Evolutionary conservation across 1,284 basidiomycete species (phyloP).

Genomic region (Tylopilus sp.): DNA sequence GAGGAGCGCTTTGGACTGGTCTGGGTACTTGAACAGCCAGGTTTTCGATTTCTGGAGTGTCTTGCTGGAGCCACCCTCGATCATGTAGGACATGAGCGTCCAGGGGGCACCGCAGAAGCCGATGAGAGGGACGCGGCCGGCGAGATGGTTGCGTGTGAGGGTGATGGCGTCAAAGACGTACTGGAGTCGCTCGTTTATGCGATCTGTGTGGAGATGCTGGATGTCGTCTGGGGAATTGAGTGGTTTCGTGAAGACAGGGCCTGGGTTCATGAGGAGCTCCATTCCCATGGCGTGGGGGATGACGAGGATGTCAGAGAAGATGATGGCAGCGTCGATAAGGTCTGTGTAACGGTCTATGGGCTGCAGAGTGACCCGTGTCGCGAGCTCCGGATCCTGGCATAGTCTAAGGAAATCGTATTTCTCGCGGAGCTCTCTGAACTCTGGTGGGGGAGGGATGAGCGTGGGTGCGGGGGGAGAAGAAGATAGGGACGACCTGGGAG

Average conservation of each 20-base stretch:
- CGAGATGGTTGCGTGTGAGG: slow-evolving; percentile 70
- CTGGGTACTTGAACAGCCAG: slow-evolving; percentile 88
- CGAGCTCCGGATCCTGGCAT: slow-evolving; percentile 84
- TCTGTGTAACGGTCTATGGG: slow-evolving; percentile 84
- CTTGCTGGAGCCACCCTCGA: slow-evolving; percentile 89
- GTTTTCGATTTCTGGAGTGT: slow-evolving; percentile 86
- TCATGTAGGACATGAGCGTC: slow-evolving; percentile 97
- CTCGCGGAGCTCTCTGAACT: slow-evolving; percentile 82
- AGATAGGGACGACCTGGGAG: slow-evolving; percentile 68
- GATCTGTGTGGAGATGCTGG: slow-evolving; percentile 58
- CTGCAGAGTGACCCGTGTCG: slow-evolving; percentile 85
- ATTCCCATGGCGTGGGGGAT: slow-evolving; percentile 94
- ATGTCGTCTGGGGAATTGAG: slow-evolving; percentile 76
- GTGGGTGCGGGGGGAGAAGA: neutral
- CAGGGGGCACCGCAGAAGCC: slow-evolving; percentile 96
- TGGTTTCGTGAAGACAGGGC: slow-evolving; percentile 82
- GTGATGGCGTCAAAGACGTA: slow-evolving; percentile 93
- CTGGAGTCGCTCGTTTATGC: slow-evolving; percentile 77
- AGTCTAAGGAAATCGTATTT: slow-evolving; percentile 91
- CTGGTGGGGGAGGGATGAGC: slow-evolving; percentile 40
- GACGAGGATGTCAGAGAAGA: slow-evolving; percentile 96
- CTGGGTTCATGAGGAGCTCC: slow-evolving; percentile 91
- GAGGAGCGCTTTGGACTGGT: slow-evolving; percentile 75
- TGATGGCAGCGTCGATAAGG: slow-evolving; percentile 89
- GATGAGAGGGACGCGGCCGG: slow-evolving; percentile 88